phyloP scores from a whole-genome alignment of 139 green algal species.

The Asterochloris sp. region DNA sequence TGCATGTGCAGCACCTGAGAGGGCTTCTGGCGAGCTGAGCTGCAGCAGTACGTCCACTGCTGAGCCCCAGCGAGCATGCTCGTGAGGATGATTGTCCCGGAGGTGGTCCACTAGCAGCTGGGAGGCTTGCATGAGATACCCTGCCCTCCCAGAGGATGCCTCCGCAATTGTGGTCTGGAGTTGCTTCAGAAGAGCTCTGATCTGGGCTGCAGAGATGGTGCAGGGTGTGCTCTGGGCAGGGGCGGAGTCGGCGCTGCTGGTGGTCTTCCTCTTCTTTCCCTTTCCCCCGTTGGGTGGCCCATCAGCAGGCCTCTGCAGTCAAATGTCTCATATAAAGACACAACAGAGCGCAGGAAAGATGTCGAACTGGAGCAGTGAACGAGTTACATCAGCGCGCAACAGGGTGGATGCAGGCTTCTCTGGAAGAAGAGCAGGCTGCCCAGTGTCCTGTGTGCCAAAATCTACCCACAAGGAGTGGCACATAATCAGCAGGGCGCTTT shows the following conservation, averaged over 20 bases:
- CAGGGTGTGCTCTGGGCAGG: background rate
- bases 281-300: background rate
- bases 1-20: background rate
- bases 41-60: background rate
- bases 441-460: no score
- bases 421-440: no score
- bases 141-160: background rate
- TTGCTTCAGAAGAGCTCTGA: background rate
- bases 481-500: no score
- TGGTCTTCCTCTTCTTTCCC: background rate
- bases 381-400: background rate
- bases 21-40: background rate
- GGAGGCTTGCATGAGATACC: background rate
- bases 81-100: background rate
- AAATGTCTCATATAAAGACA: background rate
- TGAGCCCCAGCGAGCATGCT: background rate
- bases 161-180: background rate
- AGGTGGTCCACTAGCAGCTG: background rate
- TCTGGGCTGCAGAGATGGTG: background rate
- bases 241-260: no score
- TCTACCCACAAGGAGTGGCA: no score
- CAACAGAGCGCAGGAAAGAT: background rate
- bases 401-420: no score
- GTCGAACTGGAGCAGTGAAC: background rate
- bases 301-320: background rate